These are phyloP conservation scores for Lecanosticta acicola DNA, from an alignment of 2,329 filamentous ascomycete species.

Conservation along the genomic window DNA sequence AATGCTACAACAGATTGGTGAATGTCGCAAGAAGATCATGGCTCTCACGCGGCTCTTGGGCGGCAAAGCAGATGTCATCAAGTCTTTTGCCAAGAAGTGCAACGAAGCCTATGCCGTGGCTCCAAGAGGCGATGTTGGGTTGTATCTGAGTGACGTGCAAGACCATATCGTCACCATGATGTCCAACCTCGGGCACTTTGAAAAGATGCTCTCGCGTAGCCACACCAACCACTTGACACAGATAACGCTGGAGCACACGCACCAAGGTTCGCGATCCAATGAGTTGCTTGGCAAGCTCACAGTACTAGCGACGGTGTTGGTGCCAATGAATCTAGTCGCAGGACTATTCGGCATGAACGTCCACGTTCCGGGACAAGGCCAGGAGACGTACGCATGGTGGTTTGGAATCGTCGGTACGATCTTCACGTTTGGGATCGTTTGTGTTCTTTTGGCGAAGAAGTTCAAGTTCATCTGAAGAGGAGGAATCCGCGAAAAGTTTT, in stretches of 20 bases:
- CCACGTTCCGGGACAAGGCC: conserved; percentile 57
- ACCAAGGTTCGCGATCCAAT: conserved; percentile 82
- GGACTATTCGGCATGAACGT: conserved; percentile 89
- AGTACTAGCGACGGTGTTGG: conserved; percentile 86
- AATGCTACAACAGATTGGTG: conserved; percentile 83
- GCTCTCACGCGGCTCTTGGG: conserved; percentile 85
- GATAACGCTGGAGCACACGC: conserved; percentile 84
- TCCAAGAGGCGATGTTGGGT: conserved; percentile 89
- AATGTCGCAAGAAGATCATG: conserved; percentile 90
- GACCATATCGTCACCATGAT: conserved; percentile 99
- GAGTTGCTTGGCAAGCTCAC: conserved; percentile 91
- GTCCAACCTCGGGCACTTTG: conserved; percentile 89
- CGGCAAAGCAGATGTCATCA: conserved; percentile 97
- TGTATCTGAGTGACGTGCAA: conserved; percentile 96
- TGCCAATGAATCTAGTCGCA: conserved; percentile 88
- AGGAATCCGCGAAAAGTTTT: neutral
- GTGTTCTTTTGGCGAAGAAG: conserved; percentile 39
- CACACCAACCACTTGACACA: conserved; percentile 97
- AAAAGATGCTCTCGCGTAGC: conserved; percentile 91
- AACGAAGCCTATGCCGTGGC: conserved; percentile 96
- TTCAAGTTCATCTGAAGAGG: conserved; percentile 36
- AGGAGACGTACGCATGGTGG: conserved; percentile 49
- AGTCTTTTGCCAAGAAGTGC: conserved; percentile 96
- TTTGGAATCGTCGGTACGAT: conserved; percentile 57
- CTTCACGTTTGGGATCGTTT: conserved; percentile 37